Evolutionary conservation across 1,139 yeast species (phyloP).

Genomic region (Candida sp.): DNA sequence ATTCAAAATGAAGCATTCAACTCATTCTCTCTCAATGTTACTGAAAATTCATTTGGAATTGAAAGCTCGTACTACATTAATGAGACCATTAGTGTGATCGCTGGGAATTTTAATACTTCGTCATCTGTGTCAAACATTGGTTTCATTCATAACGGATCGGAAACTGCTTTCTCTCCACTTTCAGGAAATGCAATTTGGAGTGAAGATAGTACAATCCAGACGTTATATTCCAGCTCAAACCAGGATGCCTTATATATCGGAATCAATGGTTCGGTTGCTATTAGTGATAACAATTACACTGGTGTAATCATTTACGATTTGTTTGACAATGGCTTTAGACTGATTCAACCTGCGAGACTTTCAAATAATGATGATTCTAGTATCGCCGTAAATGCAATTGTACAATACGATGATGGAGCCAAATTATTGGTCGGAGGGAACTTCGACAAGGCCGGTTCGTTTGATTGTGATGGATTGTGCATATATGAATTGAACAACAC

Average conservation of each 20-base stretch:
- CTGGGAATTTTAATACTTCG: constrained; percentile 35
- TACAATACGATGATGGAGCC: constrained; percentile 45
- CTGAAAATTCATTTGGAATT: constrained; percentile 36
- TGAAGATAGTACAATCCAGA: constrained; percentile 30
- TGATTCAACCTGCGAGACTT: constrained; percentile 48
- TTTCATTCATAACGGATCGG: constrained; percentile 31
- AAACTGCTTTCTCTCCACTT: constrained; percentile 13
- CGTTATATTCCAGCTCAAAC: constrained; percentile 39
- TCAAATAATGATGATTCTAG: constrained; percentile 19
- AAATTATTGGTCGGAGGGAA: constrained; percentile 75
- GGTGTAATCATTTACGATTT: constrained; percentile 56
- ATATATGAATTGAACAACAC: constrained; percentile 56
- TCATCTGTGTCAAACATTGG: constrained; percentile 29
- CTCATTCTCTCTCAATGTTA: constrained; percentile 20
- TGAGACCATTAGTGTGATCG: constrained; percentile 48
- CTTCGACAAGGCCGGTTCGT: constrained; percentile 58
- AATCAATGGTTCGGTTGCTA: constrained; percentile 41
- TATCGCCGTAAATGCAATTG: constrained; percentile 50
- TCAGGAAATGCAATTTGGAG: constrained; percentile 36
- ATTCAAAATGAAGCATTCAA: constrained; percentile 19
- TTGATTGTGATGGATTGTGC: constrained; percentile 64
- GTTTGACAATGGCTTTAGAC: constrained; percentile 29
- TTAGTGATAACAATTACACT: constrained; percentile 22
- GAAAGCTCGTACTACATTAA: constrained; percentile 41
- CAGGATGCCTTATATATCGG: constrained; percentile 46